Base-by-base conservation (phyloP, 805 yeast species). In the Cyberlindnera subsufficiens region DNA sequence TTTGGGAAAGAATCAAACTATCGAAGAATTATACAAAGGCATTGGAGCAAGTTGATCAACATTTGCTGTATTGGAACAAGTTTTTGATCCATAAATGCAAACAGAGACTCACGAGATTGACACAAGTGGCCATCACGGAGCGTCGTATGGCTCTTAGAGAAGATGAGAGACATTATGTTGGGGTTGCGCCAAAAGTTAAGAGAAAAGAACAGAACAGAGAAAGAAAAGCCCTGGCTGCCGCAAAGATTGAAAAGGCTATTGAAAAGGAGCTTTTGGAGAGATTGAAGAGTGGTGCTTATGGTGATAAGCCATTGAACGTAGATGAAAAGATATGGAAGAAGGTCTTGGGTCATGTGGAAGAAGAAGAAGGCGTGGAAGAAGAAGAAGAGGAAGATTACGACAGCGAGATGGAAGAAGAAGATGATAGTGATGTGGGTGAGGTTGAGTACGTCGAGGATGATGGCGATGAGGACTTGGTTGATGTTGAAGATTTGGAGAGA, bases 231-330 rank as follows among this genome's bases (percentile, higher is more conserved):
- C 71, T 93, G 48, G 87, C 87, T 19, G 98, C 99, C 32, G 99
- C 99, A 20, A 86, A 86, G 71, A 87, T 93, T 54, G 99, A 93
- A 63, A 88, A 87, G 68, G 89, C 96, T 13, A 93, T 93, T 54
- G 99, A 93, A 66, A 88, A 88, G 68, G 99, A 93, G 66, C 75
- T 93, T 52, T 73, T 93, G 59, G 96, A 90, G 42, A 81, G 99
- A 66, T 77, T 93, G 59, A 93, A 93, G 79, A 81, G 91, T 59
- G 99, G 99, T 47, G 98, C 98, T 3, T 93, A 93, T 61, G 99
- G 99, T 52, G 98, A 93, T 60, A 87, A 91, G 65, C 99, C 99
- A 43, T 72, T 93, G 60, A 93, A 93, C 59, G 98, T 93, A 31
- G 98, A 93, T 57, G 96, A 91, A 59, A 82, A 82, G 67, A 80